These are phyloP conservation scores for Elsinoe australis DNA, from an alignment of 2,329 filamentous ascomycete genomes.

Conservation along the genomic window DNA sequence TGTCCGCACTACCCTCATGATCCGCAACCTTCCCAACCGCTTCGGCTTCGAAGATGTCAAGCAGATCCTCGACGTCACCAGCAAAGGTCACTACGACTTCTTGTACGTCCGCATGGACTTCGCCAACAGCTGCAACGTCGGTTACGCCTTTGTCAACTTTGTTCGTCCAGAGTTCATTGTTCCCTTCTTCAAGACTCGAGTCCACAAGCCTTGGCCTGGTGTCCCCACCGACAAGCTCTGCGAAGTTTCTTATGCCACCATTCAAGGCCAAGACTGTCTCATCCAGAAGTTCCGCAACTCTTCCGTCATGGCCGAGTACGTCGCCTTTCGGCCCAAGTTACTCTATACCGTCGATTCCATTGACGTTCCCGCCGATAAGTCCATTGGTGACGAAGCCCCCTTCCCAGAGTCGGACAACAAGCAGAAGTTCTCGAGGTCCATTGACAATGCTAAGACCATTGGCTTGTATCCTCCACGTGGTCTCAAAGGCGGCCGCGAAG, in stretches of 20 bases:
- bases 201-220: conserved; percentile 53
- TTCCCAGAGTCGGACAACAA: conserved; percentile 78
- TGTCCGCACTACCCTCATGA: conserved; percentile 61
- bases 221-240: conserved; percentile 79
- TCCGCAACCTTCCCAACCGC: conserved; percentile 90
- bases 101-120: conserved; percentile 80
- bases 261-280: conserved; percentile 85
- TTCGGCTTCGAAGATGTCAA: conserved; percentile 62
- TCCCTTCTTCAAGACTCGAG: conserved; percentile 31
- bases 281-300: conserved; percentile 96
- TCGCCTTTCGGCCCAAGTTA: conserved; percentile 78
- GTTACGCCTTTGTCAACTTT: conserved; percentile 97
- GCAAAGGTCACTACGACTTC: conserved; percentile 77
- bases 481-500: conserved; percentile 63
- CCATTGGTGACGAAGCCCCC: conserved; percentile 59
- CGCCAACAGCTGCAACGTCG: conserved; percentile 57
- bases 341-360: conserved; percentile 46
- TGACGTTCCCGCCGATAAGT: conserved; percentile 30
- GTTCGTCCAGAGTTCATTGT: conserved; percentile 68
- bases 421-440: conserved; percentile 78
- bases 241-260: conserved; percentile 93
- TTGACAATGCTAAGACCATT: conserved; percentile 77
- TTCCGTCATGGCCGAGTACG: conserved; percentile 82
- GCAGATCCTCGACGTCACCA: conserved; percentile 67
- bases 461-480: conserved; percentile 80